Base-by-base conservation (phyloP, 441 rosid species). In the Arabidopsis hybrid region DNA sequence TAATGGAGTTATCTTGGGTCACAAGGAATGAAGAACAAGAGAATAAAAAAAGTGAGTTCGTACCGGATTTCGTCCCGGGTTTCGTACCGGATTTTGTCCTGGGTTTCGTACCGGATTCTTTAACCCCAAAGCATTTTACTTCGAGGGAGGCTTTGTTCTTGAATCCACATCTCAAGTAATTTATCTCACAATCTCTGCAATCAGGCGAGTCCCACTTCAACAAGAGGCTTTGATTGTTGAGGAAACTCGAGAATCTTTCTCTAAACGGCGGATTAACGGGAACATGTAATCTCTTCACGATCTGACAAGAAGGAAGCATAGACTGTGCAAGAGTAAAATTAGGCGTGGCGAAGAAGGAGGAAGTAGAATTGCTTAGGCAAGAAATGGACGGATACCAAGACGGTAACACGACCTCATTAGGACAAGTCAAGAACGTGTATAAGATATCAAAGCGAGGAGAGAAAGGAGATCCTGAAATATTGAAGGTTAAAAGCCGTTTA, bases 161-260 rank as follows among this genome's bases (percentile, higher is more conserved):
- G 73, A 80, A 77, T 17, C 91, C 88, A 18, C 94, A 92, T 4
- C 31, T 56, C 17, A 91, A 82, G 17, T 1, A 6, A 10, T 76
- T 35, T 43, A 51, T 51, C 72, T 87, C 93, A 57, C 97, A 92
- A n/a, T 70, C 69, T 8, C 12, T 46, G 50, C 93, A 92, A 67
- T 81, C 65, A 17, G 94, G 90, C 1, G 68, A 40, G 65, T 31
- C 8, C 97, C 95, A 91, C 7, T 80, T 47, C 26, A 88, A 60
- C 77, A 31, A 60, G 29, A 87, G 73, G 74, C 82, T 86, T 16
- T n/a, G 8, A 39, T 58, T 38, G 18, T 63, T 65, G 45, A 91
- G 79, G 21, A 51, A 62, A 42, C 17, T 68, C 3, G 90, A 40
- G 53, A 76, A 77, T 53, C 84, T 83, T 64, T 31, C 45, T 60